phyloP scores from a whole-genome alignment of 2,329 filamentous ascomycete genomes.

The Talaromyces sp. region DNA sequence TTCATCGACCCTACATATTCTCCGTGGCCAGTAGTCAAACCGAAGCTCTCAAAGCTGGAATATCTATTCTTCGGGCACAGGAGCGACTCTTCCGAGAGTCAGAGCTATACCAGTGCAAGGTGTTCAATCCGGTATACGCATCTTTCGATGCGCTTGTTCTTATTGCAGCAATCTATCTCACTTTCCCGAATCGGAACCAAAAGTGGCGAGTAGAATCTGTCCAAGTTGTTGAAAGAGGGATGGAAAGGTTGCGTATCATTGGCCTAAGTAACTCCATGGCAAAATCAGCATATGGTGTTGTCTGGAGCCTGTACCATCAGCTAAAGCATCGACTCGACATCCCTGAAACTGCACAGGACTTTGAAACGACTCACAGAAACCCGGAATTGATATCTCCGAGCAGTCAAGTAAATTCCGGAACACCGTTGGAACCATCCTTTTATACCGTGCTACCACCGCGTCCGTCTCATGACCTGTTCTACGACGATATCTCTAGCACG shows the following conservation, averaged over 20 bases:
- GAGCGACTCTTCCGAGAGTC: conserved; percentile 14
- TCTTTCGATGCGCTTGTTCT: conserved; percentile 19
- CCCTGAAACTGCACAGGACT: neutral
- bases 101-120: conserved; percentile 13
- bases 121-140: conserved; percentile 17
- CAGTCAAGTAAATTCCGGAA: neutral
- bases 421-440: neutral
- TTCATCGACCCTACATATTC: conserved; percentile 18
- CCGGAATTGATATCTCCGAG: neutral
- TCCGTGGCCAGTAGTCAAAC: conserved; percentile 13
- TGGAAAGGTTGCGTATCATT: conserved; percentile 10
- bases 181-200: conserved; percentile 9
- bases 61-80: conserved; percentile 14
- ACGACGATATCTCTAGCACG: conserved; percentile 10
- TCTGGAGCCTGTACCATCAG: conserved; percentile 13
- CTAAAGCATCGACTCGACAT: conserved; percentile 5
- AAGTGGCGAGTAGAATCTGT: conserved; percentile 8
- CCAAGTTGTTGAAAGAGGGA: conserved; percentile 9
- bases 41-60: conserved; percentile 14
- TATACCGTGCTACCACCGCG: conserved; percentile 11
- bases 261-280: conserved; percentile 16
- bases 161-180: conserved; percentile 10
- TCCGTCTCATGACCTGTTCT: conserved; percentile 15
- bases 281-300: conserved; percentile 14
- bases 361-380: neutral